Percentiles rank a stretch among this genome's conserved stretches.
These are phyloP conservation scores for Ciborinia camelliae DNA, from an alignment of 2,329 filamentous ascomycete species.

Conservation along the genomic window DNA sequence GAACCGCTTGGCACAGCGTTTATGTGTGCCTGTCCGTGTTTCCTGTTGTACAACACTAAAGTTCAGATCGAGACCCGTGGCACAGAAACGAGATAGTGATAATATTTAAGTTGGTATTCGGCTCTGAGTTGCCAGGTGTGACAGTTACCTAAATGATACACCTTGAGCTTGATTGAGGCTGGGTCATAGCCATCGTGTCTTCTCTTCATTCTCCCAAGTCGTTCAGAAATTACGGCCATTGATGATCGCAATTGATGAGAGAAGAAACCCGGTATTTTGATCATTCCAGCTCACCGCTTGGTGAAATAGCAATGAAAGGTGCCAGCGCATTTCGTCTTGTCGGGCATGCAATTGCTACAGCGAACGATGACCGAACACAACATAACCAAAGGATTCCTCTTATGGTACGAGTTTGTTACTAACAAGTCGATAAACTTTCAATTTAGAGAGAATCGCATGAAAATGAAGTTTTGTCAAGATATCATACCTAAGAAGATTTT, in stretches of 20 bases:
- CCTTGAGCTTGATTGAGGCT: not conserved
- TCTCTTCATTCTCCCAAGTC: not conserved
- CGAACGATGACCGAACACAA: not conserved
- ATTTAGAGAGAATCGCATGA: not conserved
- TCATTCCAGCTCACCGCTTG: not conserved
- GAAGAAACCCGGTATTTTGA: not conserved
- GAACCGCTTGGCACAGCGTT: constrained; percentile 5
- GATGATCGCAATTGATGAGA: not conserved
- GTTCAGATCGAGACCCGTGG: not conserved
- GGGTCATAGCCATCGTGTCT: not conserved
- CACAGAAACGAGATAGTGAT: not conserved
- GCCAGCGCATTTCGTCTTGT: constrained; percentile 9
- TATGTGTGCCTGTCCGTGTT: not conserved
- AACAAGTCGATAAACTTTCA: not conserved
- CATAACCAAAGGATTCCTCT: not conserved
- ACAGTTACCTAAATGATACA: not conserved
- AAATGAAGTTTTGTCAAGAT: not conserved
- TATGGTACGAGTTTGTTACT: not conserved
- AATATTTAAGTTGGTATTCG: not conserved
- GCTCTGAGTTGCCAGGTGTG: not conserved
- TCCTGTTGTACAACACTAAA: not conserved
- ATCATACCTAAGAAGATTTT: not conserved
- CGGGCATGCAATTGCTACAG: not conserved
- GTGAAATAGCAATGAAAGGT: not conserved
- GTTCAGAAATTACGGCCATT: not conserved